Evolutionary conservation across 257 asterid genomes (phyloP).

Genomic region (Solanum piurae): DNA sequence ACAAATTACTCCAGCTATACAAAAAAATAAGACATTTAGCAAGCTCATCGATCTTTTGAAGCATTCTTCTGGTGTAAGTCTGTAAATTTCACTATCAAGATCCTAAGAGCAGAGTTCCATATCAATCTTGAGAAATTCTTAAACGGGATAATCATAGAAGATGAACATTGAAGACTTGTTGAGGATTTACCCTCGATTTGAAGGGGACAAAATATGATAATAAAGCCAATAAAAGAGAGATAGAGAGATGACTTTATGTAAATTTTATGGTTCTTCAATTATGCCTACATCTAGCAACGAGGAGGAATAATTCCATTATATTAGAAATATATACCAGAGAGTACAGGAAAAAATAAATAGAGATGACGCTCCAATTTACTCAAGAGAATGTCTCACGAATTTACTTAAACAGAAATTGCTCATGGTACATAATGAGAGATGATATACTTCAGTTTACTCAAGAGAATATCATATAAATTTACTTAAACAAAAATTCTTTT

Average conservation of each 20-base stretch:
- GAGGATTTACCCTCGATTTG: not conserved
- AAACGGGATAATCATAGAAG: not conserved
- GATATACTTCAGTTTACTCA: not conserved
- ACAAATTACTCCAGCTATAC: not conserved
- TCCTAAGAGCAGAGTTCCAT: not conserved
- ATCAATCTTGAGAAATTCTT: not conserved
- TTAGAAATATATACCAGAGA: not conserved
- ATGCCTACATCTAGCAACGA: not conserved
- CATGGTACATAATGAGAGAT: not conserved
- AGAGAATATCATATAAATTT: not conserved
- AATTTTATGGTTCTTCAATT: not conserved
- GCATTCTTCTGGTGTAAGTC: not conserved
- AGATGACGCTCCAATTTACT: not conserved
- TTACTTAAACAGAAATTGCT: not conserved
- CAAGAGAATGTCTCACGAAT: not conserved
- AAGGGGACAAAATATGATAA: not conserved
- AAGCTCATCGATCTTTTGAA: not conserved
- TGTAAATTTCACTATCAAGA: not conserved
- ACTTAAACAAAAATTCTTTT: not conserved
- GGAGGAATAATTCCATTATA: not conserved
- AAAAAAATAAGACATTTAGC: not conserved
- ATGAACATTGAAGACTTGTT: not conserved
- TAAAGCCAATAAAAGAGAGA: not conserved
- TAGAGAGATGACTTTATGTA: not conserved
- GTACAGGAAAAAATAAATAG: not conserved